Conservation (phyloP, 305 asterid genomes). For the Fraxinus baroniana region DNA sequence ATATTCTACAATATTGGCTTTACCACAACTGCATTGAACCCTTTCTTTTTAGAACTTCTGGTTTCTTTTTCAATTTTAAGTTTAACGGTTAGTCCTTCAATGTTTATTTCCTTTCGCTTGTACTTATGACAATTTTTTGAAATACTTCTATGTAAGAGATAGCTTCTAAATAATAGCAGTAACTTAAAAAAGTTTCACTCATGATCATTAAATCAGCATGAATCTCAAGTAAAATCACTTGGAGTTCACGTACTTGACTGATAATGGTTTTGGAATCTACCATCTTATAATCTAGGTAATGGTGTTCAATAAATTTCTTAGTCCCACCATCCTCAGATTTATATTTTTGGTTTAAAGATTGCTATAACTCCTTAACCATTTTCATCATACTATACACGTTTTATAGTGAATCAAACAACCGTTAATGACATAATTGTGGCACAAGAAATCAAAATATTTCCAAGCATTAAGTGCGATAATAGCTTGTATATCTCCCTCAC, state of each 20-base stretch:
- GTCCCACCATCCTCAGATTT: background rate
- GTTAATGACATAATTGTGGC: background rate
- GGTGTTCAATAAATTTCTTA: background rate
- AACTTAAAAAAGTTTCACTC: background rate
- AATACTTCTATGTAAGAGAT: background rate
- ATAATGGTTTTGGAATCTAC: background rate
- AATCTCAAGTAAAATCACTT: background rate
- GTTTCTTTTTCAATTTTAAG: background rate
- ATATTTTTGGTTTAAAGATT: no score
- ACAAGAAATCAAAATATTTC: background rate
- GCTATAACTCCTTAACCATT: background rate
- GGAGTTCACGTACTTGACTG: background rate
- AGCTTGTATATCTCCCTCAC: background rate
- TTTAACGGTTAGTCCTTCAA: background rate
- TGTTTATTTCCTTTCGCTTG: background rate
- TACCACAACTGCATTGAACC: background rate
- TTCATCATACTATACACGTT: background rate
- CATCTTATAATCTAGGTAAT: background rate
- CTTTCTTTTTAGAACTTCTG: background rate
- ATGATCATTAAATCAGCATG: no score
- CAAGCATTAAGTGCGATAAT: background rate
- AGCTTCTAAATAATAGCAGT: no score
- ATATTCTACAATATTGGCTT: background rate
- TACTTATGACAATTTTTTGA: background rate
- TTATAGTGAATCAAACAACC: background rate